Percentiles rank a stretch among this genome's conserved stretches.
Conservation (phyloP, 1,284 basidiomycete species). For the Fomes fomentarius region DNA sequence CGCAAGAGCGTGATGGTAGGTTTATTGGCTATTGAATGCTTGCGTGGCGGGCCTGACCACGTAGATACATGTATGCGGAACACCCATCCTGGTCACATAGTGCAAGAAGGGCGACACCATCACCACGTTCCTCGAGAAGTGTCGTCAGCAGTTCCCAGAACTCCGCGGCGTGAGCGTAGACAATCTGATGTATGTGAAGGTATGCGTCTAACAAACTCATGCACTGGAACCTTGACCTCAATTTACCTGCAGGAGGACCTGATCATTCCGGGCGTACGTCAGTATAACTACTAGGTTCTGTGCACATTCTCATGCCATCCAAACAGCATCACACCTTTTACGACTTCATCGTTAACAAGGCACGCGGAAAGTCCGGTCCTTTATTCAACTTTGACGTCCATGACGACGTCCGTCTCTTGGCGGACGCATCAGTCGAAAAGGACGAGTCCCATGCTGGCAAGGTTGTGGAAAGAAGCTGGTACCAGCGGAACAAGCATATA, state of each 20-base stretch:
- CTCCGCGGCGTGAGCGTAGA: constrained; percentile 89
- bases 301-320: constrained; percentile 4
- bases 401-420: constrained; percentile 94
- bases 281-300: constrained; percentile 52
- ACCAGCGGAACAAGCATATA: constrained; percentile 96
- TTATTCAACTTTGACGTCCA: constrained; percentile 99
- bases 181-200: constrained; percentile 99
- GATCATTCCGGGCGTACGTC: constrained; percentile 74
- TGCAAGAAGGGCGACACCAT: constrained; percentile 99
- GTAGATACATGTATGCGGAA: constrained; percentile 28
- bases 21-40: constrained; percentile 21
- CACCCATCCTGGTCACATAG: constrained; percentile 43
- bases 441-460: constrained; percentile 99
- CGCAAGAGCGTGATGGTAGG: constrained; percentile 88
- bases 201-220: constrained; percentile 35
- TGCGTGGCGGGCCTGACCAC: constrained; percentile 29
- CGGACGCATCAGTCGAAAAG: constrained; percentile 95
- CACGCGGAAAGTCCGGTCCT: constrained; percentile 96
- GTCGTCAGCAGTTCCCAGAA: constrained; percentile 91
- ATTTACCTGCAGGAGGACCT: constrained; percentile 76
- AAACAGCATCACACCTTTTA: constrained; percentile 98
- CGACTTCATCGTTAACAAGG: constrained; percentile 98
- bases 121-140: constrained; percentile 89
- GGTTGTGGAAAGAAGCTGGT: constrained; percentile 96
- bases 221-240: constrained; percentile 4